A percentile compares a stretch with the other conserved stretches of the same genome.
Conservation (phyloP, 768 basidiomycete species). For the Chalciporus piperatus region DNA sequence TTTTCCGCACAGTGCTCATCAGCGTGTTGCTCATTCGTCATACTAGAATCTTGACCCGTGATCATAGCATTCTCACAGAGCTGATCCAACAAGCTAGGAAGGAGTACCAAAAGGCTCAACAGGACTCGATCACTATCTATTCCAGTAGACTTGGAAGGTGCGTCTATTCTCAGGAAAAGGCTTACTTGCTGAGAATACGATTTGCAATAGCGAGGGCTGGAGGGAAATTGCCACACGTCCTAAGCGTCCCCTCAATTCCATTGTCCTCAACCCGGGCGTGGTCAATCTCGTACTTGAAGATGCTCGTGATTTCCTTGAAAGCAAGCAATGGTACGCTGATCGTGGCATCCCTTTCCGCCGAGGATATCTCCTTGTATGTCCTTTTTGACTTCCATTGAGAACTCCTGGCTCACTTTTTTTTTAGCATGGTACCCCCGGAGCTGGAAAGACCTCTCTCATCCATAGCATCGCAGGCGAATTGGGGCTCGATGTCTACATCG, state of each 20-base stretch:
- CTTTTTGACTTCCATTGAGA: background rate
- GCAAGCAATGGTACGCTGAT: constrained; percentile 68
- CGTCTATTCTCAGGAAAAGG: constrained; percentile 6
- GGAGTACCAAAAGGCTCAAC: constrained; percentile 48
- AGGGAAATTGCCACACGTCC: constrained; percentile 51
- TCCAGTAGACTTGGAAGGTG: constrained; percentile 44
- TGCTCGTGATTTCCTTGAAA: constrained; percentile 65
- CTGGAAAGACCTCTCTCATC: constrained; percentile 78
- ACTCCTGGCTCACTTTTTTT: background rate
- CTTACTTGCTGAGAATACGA: background rate
- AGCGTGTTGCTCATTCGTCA: background rate
- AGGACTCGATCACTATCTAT: constrained; percentile 51
- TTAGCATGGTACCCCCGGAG: constrained; percentile 70
- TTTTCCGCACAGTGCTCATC: background rate
- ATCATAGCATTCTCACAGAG: constrained; percentile 41
- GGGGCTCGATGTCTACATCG: constrained; percentile 66
- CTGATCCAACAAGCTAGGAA: constrained; percentile 55
- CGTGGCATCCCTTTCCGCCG: constrained; percentile 81
- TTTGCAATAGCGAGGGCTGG: constrained; percentile 43
- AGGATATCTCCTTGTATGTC: constrained; percentile 62
- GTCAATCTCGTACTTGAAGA: constrained; percentile 65
- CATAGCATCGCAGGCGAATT: constrained; percentile 78
- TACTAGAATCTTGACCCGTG: constrained; percentile 50
- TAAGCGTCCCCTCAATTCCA: constrained; percentile 64
- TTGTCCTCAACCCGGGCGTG: constrained; percentile 69